These are phyloP conservation scores for Chlorella vulgaris DNA, from an alignment of 139 green algal species.

Conservation along the genomic window DNA sequence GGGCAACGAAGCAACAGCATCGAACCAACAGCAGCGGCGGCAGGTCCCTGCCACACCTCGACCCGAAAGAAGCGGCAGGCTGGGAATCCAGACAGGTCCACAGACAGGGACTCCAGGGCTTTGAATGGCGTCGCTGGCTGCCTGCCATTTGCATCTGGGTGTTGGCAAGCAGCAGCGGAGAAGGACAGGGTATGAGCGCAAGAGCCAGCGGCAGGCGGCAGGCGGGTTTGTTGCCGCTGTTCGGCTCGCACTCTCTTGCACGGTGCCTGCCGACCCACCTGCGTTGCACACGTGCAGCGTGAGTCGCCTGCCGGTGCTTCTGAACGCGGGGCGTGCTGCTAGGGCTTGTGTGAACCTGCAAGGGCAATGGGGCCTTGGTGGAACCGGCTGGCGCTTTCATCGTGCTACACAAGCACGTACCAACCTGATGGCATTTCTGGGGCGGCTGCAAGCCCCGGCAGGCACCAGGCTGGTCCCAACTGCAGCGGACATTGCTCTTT, in stretches of 20 bases:
- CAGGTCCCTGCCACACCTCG: conserved; percentile 49
- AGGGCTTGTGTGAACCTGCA: conserved; percentile 1
- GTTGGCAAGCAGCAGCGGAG: neutral
- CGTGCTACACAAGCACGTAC: too few species aligned
- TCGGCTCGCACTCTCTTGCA: neutral
- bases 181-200: neutral
- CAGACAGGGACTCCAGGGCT: conserved; percentile 59
- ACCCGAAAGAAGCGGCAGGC: conserved; percentile 78
- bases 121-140: conserved; percentile 40
- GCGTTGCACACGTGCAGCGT: conserved; percentile 2
- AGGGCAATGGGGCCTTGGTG: too few species aligned
- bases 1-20: too few species aligned
- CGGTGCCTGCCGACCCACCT: neutral
- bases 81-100: conserved; percentile 72
- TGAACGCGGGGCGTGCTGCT: neutral
- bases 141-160: conserved; percentile 7
- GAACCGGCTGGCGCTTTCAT: too few species aligned
- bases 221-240: too few species aligned
- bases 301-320: neutral
- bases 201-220: neutral
- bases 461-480: neutral
- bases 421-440: neutral
- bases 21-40: too few species aligned
- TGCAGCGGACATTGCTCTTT: neutral
- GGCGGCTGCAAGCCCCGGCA: neutral